Evolutionary conservation across 208 protist species (phyloP).

Genomic region (Trypanosoma congolense): DNA sequence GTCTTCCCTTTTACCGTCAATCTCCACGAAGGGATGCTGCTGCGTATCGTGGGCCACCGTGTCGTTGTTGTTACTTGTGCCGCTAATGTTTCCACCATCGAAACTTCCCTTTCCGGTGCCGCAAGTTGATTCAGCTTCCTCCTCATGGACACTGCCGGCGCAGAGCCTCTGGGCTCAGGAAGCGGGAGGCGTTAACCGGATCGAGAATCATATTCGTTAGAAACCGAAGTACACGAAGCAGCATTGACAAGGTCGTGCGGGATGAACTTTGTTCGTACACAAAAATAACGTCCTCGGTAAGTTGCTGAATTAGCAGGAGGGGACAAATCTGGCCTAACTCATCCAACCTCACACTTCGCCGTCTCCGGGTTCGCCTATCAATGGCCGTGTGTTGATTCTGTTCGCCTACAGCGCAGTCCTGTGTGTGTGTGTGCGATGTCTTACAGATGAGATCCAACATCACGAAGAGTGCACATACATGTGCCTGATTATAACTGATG

Average conservation of each 20-base stretch:
- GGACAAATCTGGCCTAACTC: conserved; percentile 42
- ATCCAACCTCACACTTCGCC: conserved; percentile 9
- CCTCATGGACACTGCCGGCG: conserved; percentile 41
- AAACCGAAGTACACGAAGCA: conserved; percentile 56
- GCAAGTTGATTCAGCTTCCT: neutral
- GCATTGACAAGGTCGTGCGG: conserved; percentile 60
- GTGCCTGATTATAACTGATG: conserved; percentile 72
- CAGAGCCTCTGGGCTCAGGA: conserved; percentile 61
- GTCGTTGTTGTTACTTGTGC: too few species aligned
- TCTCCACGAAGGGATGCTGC: too few species aligned
- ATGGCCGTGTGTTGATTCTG: conserved; percentile 26
- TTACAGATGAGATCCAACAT: conserved; percentile 53
- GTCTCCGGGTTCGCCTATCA: neutral
- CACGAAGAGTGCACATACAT: conserved; percentile 71
- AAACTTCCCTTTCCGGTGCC: neutral
- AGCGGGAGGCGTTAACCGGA: conserved; percentile 50
- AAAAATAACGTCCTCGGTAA: conserved; percentile 73
- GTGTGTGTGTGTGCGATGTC: conserved; percentile 45
- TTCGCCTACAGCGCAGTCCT: conserved; percentile 30
- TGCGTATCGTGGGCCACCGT: too few species aligned
- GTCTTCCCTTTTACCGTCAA: too few species aligned
- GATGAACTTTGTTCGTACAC: conserved; percentile 72
- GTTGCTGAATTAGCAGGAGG: conserved; percentile 57
- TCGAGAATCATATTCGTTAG: conserved; percentile 75
- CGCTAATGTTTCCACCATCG: neutral